A percentile compares a stretch with the other conserved stretches of the same genome.
phyloP scores from a whole-genome alignment of 345 rosid species.

The Stellera chamaejasme region DNA sequence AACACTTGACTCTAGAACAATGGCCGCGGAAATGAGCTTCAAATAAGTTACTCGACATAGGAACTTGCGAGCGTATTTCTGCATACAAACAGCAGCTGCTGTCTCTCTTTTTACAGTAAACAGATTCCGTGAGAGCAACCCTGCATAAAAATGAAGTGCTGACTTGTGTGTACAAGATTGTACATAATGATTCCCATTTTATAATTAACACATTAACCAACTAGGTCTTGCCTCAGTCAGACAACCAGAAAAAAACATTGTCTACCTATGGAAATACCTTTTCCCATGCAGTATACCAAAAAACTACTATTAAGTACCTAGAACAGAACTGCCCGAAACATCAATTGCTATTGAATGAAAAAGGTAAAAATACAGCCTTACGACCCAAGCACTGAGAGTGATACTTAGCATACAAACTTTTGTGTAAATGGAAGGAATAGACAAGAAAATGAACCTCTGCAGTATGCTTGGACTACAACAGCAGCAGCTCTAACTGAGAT shows the following conservation, averaged over 20 bases:
- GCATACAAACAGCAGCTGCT: constrained; percentile 65
- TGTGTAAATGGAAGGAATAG: constrained; percentile 2
- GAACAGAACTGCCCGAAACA: too few species aligned
- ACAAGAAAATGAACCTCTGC: constrained; percentile 54
- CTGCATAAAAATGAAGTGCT: constrained; percentile 26
- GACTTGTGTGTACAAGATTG: too few species aligned
- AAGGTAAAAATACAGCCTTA: too few species aligned
- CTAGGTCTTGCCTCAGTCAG: too few species aligned
- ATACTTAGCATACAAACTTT: background rate
- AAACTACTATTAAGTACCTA: too few species aligned
- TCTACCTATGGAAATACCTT: too few species aligned
- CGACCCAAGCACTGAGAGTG: constrained; percentile 1
- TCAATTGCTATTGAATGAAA: too few species aligned
- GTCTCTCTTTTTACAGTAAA: constrained; percentile 50
- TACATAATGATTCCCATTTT: too few species aligned
- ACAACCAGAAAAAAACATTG: too few species aligned
- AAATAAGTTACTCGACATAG: constrained; percentile 37
- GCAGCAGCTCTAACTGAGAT: constrained; percentile 48
- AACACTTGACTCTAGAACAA: constrained; percentile 56
- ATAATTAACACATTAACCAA: too few species aligned
- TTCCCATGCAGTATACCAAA: too few species aligned
- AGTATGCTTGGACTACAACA: constrained; percentile 65
- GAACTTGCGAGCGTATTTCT: constrained; percentile 65
- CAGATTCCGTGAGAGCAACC: constrained; percentile 61
- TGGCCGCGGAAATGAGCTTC: constrained; percentile 44